These are phyloP conservation scores for Aspergillus flavus DNA, from an alignment of 2,329 filamentous ascomycete species.

Conservation along the genomic window DNA sequence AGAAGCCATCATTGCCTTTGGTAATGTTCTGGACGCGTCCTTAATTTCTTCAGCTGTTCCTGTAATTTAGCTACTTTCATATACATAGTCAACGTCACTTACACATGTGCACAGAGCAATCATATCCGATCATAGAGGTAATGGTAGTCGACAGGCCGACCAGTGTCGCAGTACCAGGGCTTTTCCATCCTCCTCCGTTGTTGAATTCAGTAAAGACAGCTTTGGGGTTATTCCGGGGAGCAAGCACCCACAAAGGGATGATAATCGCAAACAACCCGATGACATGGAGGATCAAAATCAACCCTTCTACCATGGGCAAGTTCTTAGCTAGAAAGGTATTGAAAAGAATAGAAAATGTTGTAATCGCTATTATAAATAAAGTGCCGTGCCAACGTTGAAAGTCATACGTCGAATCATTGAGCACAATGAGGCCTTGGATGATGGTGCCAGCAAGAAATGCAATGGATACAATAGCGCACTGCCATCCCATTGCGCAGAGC, in stretches of 20 bases:
- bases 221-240: slow-evolving; percentile 39
- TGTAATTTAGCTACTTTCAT: slow-evolving; percentile 10
- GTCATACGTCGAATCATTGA: slow-evolving; percentile 46
- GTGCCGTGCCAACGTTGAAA: slow-evolving; percentile 50
- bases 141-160: slow-evolving; percentile 46
- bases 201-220: slow-evolving; percentile 46
- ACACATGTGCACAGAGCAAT: slow-evolving; percentile 52
- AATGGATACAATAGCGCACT: slow-evolving; percentile 47
- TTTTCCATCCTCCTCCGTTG: slow-evolving; percentile 46
- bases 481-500: slow-evolving; percentile 50
- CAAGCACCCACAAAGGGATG: slow-evolving; percentile 46
- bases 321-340: slow-evolving; percentile 46
- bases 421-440: slow-evolving; percentile 49
- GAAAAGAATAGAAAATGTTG: slow-evolving; percentile 43
- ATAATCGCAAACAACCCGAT: slow-evolving; percentile 47
- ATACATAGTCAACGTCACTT: slow-evolving; percentile 18
- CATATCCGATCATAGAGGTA: slow-evolving; percentile 45
- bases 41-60: slow-evolving; percentile 43
- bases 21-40: slow-evolving; percentile 54
- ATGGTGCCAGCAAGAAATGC: slow-evolving; percentile 49
- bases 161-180: slow-evolving; percentile 40
- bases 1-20: slow-evolving; percentile 53
- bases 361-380: slow-evolving; percentile 45
- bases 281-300: slow-evolving; percentile 47
- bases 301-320: slow-evolving; percentile 42